Conservation (phyloP, 225 moss, liverwort and hornwort species). For the Sphagnum tenellum region DNA sequence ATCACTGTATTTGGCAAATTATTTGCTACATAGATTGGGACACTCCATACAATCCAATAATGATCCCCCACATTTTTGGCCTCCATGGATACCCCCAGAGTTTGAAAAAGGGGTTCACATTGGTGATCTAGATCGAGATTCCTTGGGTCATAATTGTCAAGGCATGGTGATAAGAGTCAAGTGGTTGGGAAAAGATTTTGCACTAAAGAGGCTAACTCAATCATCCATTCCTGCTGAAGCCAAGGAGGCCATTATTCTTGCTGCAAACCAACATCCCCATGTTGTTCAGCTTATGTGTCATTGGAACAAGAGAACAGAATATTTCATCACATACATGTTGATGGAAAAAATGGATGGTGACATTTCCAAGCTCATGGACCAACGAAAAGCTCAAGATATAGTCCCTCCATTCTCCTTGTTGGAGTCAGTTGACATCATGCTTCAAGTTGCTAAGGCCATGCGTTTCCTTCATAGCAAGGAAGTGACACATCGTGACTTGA, state of each 20-base stretch:
- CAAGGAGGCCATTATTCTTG: slow-evolving; percentile 7
- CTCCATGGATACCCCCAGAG: not conserved
- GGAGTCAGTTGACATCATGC: slow-evolving; percentile 17
- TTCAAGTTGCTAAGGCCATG: slow-evolving; percentile 19
- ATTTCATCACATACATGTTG: slow-evolving; percentile 1
- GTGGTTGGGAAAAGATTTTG: slow-evolving; percentile 12
- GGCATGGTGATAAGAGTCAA: slow-evolving; percentile 1
- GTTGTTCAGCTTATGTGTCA: slow-evolving; percentile 9
- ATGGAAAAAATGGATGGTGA: slow-evolving; percentile 18
- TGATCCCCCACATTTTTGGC: not conserved
- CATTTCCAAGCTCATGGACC: not conserved
- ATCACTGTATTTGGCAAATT: not conserved
- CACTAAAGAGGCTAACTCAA: slow-evolving; percentile 1
- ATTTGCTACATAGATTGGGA: not conserved
- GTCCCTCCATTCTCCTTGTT: slow-evolving; percentile 2
- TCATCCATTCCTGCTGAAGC: no score
- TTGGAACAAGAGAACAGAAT: slow-evolving; percentile 3
- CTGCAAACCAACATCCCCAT: slow-evolving; percentile 9
- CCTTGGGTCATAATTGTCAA: not conserved
- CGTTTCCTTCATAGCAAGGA: slow-evolving; percentile 13
- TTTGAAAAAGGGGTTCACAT: not conserved
- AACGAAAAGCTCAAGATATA: not conserved
- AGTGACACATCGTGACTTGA: slow-evolving; percentile 15
- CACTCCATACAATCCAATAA: no score
- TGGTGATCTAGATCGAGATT: not conserved